Evolutionary conservation across 192 early-diverging fungal species (phyloP).

Genomic region (Dissophora ornata): DNA sequence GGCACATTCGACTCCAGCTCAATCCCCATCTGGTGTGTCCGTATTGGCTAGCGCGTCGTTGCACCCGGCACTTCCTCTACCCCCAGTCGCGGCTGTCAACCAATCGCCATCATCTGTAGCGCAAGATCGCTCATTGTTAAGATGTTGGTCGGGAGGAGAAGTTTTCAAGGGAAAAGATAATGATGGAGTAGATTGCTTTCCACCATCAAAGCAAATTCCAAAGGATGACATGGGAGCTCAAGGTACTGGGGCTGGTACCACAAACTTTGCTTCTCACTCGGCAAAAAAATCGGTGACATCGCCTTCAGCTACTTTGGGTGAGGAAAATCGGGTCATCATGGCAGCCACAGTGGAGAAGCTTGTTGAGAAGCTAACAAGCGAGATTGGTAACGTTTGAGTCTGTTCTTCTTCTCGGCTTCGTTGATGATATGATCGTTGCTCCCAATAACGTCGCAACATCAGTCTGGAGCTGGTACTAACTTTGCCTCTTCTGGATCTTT

Average conservation of each 20-base stretch:
- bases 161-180: not conserved
- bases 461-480: no score
- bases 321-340: conserved; percentile 50
- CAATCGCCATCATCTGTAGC: not conserved
- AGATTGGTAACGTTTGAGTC: conserved; percentile 59
- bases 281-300: not conserved
- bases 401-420: no score
- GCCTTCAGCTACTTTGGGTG: not conserved
- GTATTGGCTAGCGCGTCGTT: not conserved
- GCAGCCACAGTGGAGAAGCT: conserved; percentile 69
- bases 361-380: conserved; percentile 63
- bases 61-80: not conserved
- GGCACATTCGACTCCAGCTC: no score
- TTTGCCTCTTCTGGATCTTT: no score
- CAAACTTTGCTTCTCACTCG: not conserved
- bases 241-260: no score
- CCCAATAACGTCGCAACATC: no score
- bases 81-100: not conserved
- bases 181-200: not conserved
- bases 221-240: no score
- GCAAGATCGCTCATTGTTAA: not conserved
- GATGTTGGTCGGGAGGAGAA: conserved; percentile 29
- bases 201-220: not conserved
- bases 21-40: not conserved
- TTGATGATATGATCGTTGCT: no score